Percentiles rank a stretch among this genome's conserved stretches.
Evolutionary conservation across 83 land plant species (phyloP).

Genomic region (Isoetes engelmannii): DNA sequence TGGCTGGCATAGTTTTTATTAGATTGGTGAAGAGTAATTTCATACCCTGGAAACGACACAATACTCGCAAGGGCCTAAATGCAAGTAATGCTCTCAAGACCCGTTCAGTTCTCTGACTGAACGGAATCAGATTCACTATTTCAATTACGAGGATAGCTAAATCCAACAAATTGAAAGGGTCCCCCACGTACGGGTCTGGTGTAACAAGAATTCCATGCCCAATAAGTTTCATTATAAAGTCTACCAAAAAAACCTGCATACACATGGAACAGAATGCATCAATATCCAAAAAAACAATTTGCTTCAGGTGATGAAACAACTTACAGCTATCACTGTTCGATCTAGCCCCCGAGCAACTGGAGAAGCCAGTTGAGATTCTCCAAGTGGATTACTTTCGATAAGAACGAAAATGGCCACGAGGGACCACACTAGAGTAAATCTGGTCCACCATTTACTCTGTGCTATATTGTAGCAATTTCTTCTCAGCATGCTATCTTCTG

Average conservation of each 20-base stretch:
- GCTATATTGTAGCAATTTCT: constrained; percentile 1
- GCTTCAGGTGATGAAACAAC: not conserved
- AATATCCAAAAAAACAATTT: not conserved
- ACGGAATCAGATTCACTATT: constrained; percentile 11
- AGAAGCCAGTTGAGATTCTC: not conserved
- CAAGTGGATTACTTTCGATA: constrained; percentile 13
- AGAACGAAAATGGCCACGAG: constrained; percentile 12
- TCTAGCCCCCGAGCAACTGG: not conserved
- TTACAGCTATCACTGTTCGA: not conserved
- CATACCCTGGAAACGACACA: constrained; percentile 31
- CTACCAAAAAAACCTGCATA: constrained; percentile 25
- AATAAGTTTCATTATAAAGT: constrained; percentile 22
- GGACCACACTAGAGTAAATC: constrained; percentile 15
- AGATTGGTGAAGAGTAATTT: constrained; percentile 17
- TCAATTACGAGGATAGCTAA: constrained; percentile 28
- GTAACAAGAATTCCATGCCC: constrained; percentile 31
- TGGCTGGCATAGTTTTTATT: constrained; percentile 30
- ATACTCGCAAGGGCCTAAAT: constrained; percentile 25
- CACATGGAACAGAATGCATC: not conserved
- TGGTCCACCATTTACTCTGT: constrained; percentile 24
- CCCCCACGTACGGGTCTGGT: constrained; percentile 40
- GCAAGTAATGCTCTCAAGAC: constrained; percentile 22
- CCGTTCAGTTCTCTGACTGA: not conserved
- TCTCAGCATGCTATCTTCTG: constrained; percentile 11
- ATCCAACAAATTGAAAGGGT: constrained; percentile 33